Evolutionary conservation across 1,139 yeast species (phyloP).

Genomic region (Blastobotrys aristatus): DNA sequence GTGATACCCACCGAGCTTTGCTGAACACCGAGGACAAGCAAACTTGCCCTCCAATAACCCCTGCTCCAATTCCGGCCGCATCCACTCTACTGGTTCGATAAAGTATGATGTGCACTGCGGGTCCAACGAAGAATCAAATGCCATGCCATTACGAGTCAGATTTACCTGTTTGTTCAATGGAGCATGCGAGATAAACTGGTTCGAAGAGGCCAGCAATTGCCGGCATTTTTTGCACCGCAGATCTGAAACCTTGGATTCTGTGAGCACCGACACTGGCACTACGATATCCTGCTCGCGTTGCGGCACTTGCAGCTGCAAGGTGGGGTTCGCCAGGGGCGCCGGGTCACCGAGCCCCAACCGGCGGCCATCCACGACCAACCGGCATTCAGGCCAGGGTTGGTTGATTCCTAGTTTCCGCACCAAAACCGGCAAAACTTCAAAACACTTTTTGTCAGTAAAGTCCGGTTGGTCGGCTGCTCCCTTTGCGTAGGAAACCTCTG

Average conservation of each 20-base stretch:
- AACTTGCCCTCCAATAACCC: constrained; percentile 82
- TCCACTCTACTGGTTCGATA: constrained; percentile 86
- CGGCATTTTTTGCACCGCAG: constrained; percentile 35
- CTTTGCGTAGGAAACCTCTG: neutral
- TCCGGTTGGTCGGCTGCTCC: neutral
- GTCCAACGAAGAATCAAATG: constrained; percentile 46
- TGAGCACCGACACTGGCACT: neutral
- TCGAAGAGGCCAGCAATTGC: constrained; percentile 27
- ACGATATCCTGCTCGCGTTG: constrained; percentile 1
- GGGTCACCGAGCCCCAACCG: constrained; percentile 6
- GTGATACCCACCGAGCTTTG: constrained; percentile 74
- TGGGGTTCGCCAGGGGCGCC: neutral
- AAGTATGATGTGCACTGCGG: constrained; percentile 84
- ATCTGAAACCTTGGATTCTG: constrained; percentile 19
- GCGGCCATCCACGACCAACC: constrained; percentile 13
- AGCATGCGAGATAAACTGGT: constrained; percentile 25
- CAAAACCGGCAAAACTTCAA: constrained; percentile 7
- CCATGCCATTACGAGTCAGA: constrained; percentile 28
- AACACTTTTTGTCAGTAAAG: neutral
- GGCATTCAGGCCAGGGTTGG: constrained; percentile 11
- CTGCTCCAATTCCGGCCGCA: constrained; percentile 66
- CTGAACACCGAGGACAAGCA: constrained; percentile 73
- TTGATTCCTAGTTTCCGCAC: constrained; percentile 7
- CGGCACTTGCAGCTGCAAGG: neutral
- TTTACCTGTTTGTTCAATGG: constrained; percentile 14